These are phyloP conservation scores for Ustilago loliicola DNA, from an alignment of 1,284 basidiomycete genomes.

Conservation along the genomic window DNA sequence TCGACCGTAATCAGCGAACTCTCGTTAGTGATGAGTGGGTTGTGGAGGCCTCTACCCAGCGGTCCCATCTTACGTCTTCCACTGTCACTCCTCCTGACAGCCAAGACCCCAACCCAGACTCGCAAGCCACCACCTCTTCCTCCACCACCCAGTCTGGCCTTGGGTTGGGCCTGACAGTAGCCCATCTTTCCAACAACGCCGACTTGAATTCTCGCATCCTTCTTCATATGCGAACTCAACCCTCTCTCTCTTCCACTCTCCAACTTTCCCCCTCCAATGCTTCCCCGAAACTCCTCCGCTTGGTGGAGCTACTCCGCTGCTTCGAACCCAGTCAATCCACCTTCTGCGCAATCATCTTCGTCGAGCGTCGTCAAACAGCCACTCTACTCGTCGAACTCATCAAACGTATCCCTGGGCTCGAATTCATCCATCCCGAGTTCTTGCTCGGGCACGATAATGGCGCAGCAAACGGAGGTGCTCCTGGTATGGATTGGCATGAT, in stretches of 20 bases:
- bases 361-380: constrained; percentile 54
- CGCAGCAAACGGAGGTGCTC: constrained; percentile 16
- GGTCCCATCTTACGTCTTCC: not conserved
- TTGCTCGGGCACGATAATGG: constrained; percentile 52
- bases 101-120: not conserved
- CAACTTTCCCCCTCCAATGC: constrained; percentile 19
- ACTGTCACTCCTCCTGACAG: constrained; percentile 5
- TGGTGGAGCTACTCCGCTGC: constrained; percentile 52
- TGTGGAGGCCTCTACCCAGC: constrained; percentile 23
- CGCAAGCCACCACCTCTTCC: not conserved
- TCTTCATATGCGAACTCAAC: constrained; percentile 26
- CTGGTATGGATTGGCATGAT: constrained; percentile 55
- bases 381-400: constrained; percentile 54
- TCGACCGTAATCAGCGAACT: constrained; percentile 14
- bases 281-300: constrained; percentile 46
- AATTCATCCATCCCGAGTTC: constrained; percentile 49
- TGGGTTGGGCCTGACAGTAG: constrained; percentile 11
- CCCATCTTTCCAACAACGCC: constrained; percentile 28
- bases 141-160: constrained; percentile 1
- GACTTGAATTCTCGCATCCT: constrained; percentile 38
- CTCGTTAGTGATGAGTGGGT: constrained; percentile 43
- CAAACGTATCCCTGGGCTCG: constrained; percentile 35
- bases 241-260: constrained; percentile 28
- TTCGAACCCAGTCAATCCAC: constrained; percentile 17
- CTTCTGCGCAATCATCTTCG: constrained; percentile 63